Base-by-base conservation (phyloP, 2,329 filamentous ascomycete genomes). In the Phyllosticta citrichinensis region DNA sequence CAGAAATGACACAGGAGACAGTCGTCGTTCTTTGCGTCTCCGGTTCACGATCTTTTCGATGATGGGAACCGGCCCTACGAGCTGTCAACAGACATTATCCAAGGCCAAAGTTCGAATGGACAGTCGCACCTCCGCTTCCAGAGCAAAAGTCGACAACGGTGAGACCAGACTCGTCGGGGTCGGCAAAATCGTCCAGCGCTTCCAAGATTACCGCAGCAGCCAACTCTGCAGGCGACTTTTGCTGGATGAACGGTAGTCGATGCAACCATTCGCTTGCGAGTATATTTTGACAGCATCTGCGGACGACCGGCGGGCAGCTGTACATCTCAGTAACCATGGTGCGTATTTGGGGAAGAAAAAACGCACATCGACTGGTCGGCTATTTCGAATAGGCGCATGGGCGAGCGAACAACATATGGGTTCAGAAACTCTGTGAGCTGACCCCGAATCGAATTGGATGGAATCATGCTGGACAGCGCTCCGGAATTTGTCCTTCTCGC, bases 71-170 rank as follows among this genome's bases (percentile, higher is more conserved):
- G 74, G 73, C 40, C 66, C 65, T 65, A 55, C 33, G 17, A 60
- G 4, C 64, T 73, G 70, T 55, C 8, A 54, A 35, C 24, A 33
- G 12, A 10, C 35, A 19, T 3, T 6, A 17, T 30, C 6, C 6
- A 19, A 14, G 1, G 24, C 8, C 5, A 17, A 19, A 8, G 9
- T 6, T 19, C 40, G 12, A 19, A 20, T 20, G 17, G 24, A 12
- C 19, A 27, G 1, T 20, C 63, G 25, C 55, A 62, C 88, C 88
- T 51, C 88, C 88, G 14, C 81, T 85, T 57, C 88, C 88, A 2
- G 87, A 86, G 71, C 87, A 90, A 72, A 91, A 89, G 74, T 92
- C 88, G 63, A 91, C 80, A 66, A 88, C 85, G 19, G 81, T 84
- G 71, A 87, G 85, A 1, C 24, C 24, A 2, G 52, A 40, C 20